These are phyloP conservation scores for Ceratobasidium sp. DNA, from an alignment of 1,284 basidiomycete genomes.

Conservation along the genomic window DNA sequence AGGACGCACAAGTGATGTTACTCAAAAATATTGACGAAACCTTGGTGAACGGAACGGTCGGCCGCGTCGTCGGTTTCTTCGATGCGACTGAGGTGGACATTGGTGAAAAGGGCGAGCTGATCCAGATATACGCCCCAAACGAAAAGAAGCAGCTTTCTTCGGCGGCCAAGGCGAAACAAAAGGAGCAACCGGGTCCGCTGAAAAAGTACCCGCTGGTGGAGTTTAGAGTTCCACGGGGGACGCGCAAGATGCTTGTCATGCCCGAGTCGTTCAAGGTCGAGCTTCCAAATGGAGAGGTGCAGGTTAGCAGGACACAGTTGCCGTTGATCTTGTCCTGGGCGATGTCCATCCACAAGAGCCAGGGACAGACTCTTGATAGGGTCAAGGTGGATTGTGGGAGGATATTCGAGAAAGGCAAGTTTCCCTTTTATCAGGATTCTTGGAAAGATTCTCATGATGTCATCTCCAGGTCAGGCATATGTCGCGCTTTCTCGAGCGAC, in stretches of 20 bases:
- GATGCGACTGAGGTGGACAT: conserved; percentile 52
- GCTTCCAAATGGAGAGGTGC: conserved; percentile 81
- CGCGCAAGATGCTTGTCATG: conserved; percentile 67
- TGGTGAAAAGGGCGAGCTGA: conserved; percentile 51
- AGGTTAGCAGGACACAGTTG: conserved; percentile 67
- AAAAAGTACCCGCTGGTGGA: conserved; percentile 77
- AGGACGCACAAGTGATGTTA: conserved; percentile 78
- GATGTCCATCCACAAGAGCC: conserved; percentile 95
- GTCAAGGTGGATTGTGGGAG: conserved; percentile 84
- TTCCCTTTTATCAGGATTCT: conserved; percentile 15
- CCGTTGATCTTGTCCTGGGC: conserved; percentile 92
- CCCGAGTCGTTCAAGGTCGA: conserved; percentile 88
- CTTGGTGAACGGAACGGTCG: conserved; percentile 87
- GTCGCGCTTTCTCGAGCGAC: conserved; percentile 97
- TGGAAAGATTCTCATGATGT: neutral
- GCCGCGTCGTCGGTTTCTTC: conserved; percentile 75
- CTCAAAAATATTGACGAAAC: conserved; percentile 81
- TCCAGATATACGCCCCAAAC: conserved; percentile 52
- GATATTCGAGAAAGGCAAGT: conserved; percentile 88
- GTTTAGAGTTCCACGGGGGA: conserved; percentile 71
- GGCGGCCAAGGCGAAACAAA: conserved; percentile 50
- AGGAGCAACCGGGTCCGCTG: conserved; percentile 54
- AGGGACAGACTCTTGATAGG: conserved; percentile 88
- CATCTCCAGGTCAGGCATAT: conserved; percentile 81
- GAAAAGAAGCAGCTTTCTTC: conserved; percentile 47